These are phyloP conservation scores for Epichloe hybrida DNA, from an alignment of 2,329 filamentous ascomycete species.

Conservation along the genomic window DNA sequence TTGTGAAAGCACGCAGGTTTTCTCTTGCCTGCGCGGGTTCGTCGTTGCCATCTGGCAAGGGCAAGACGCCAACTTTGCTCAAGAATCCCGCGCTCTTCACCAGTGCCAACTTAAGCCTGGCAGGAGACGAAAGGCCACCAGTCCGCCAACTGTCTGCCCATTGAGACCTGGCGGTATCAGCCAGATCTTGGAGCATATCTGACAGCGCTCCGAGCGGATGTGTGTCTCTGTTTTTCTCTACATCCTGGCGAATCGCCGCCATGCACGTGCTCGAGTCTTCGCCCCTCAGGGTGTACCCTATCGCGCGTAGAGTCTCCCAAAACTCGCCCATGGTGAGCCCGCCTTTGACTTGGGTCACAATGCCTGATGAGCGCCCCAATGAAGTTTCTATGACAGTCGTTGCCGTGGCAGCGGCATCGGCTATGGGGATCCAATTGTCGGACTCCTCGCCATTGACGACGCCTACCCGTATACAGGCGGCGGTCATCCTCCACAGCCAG, in stretches of 20 bases:
- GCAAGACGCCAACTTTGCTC: not conserved
- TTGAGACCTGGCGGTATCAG: not conserved
- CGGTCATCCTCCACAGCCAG: slow-evolving; percentile 10
- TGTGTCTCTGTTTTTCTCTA: slow-evolving; percentile 1
- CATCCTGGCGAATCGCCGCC: not conserved
- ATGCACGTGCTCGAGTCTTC: slow-evolving; percentile 1
- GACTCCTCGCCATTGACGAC: slow-evolving; percentile 6
- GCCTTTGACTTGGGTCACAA: slow-evolving; percentile 1
- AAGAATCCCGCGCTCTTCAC: slow-evolving; percentile 1
- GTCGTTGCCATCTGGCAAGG: too few species aligned
- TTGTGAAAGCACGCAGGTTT: too few species aligned
- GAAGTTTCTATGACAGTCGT: slow-evolving; percentile 3
- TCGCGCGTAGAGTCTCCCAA: slow-evolving; percentile 1
- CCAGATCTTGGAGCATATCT: slow-evolving; percentile 1
- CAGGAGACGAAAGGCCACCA: not conserved
- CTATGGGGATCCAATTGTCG: slow-evolving; percentile 1
- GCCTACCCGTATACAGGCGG: slow-evolving; percentile 7
- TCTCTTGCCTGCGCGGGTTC: too few species aligned
- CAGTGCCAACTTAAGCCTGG: slow-evolving; percentile 1
- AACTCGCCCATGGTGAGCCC: slow-evolving; percentile 3
- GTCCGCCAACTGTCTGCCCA: not conserved
- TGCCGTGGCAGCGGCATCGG: slow-evolving; percentile 6
- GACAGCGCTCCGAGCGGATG: slow-evolving; percentile 4
- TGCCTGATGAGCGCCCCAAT: not conserved
- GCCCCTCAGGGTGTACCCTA: not conserved